Evolutionary conservation across 257 asterid genomes (phyloP).

Genomic region (Solanum pimpinellifolium): DNA sequence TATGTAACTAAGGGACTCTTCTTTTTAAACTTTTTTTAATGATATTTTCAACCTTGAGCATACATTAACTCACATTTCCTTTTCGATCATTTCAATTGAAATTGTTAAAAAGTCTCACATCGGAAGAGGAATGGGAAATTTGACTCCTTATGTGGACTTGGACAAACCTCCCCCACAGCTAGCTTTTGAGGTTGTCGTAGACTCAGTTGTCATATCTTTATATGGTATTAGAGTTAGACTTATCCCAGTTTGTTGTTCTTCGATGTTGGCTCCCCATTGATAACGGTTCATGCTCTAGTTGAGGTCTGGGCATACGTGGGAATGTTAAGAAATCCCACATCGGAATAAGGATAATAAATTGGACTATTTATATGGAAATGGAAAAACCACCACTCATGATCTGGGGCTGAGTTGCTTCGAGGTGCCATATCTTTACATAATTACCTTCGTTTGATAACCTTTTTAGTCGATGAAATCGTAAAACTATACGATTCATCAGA

Average conservation of each 20-base stretch:
- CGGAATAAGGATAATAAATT: neutral
- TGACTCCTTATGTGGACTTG: neutral
- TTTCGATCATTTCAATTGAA: neutral
- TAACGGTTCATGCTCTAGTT: no score
- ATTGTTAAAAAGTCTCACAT: neutral
- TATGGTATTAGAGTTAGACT: neutral
- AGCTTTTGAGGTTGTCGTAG: neutral
- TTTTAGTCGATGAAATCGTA: no score
- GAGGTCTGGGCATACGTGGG: neutral
- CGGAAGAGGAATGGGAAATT: neutral
- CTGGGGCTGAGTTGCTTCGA: neutral
- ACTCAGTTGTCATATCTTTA: neutral
- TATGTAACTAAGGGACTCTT: no score
- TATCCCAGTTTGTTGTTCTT: no score
- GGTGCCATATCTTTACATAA: no score
- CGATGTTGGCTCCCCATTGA: no score
- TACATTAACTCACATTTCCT: no score
- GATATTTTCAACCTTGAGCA: no score
- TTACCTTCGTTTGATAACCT: no score
- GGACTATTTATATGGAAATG: neutral
- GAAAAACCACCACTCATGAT: neutral
- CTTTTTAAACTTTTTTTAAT: no score
- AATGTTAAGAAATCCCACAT: neutral
- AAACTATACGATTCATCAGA: no score
- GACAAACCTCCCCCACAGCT: neutral